Base-by-base conservation (phyloP, 2,329 filamentous ascomycete genomes). In the Trichoderma gracile region DNA sequence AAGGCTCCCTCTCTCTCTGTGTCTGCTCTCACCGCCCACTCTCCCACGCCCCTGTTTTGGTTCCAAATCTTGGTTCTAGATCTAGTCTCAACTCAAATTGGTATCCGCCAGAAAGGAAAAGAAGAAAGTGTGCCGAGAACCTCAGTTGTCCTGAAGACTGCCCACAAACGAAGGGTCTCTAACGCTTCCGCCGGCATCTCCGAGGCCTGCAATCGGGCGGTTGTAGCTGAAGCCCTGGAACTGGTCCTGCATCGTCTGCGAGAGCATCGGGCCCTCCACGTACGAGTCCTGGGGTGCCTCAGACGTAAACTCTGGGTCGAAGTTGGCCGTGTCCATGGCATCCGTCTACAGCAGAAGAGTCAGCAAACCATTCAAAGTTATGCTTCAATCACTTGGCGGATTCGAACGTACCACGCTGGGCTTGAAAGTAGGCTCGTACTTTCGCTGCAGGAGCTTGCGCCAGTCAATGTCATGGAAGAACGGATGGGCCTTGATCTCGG, bases 391-490 rank as follows among this genome's bases (percentile, higher is more conserved):
- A 19, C 33, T 38, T 12, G 33, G 33, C 10, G 2, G 3, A 10
- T 12, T 43, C 3, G 0, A 25, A 92, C 92, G 79, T 87, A 96
- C 91, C 82, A 97, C 93, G 76, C 88, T 96, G 66, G 95, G 95
- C 79, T 97, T 97, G 84, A 98, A 99, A 67, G 92, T 93, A 66
- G 95, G 95, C 81, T 98, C 94, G 75, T 98, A 98, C 81, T 98
- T 98, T 76, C 95, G 88, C 80, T 98, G 95, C 67, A 99, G 81
- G 66, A 99, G 84, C 81, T 98, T 98, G 72, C 93, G 90, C 95
- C 95, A 99, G 77, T 99, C 95, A 71, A 99, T 98, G 76, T 92
- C 94, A 74, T 97, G 93, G 85, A 99, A 98, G 84, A 99, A 99
- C 64, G 94, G 93, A 76, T 99, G 95, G 25, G 93, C 92, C 81